Base-by-base conservation (phyloP, 768 basidiomycete genomes). In the Dacryopinax primogenitus region DNA sequence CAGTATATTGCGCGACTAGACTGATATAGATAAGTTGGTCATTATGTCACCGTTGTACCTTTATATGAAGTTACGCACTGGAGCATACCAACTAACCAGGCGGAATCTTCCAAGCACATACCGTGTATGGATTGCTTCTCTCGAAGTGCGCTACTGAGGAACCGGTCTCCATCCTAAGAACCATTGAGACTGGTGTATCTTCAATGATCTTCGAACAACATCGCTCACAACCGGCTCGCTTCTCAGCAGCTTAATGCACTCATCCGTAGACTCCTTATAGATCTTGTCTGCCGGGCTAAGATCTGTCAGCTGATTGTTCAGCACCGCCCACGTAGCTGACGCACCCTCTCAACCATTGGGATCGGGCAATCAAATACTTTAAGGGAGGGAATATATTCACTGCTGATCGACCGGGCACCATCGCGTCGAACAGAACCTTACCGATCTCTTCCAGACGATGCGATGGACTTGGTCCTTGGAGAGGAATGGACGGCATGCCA, bases 241-340 rank as follows among this genome's bases (percentile, higher is more conserved):
- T 30, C 32, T 30, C 26, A 58, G 32, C 26, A 58, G 26, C 26
- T 30, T 58, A 30, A 58, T 58, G 51, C 26, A 58, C 12, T 58
- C 13, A 3, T 32, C 30, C 4, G 51, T 58, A 13, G 51, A 58
- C 26, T 58, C 51, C 30, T 58, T 30, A 30, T 58, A 58, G 4
- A 58, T 58, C 51, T 58, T 58, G 51, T 58, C 51, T 18, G 51
- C 51, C 4, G 51, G 51, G 15, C 51, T 58, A 58, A 4, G 26
- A 7, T 44, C 23, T 4, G 16, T 18, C 4, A 6, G 18, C 15
- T 58, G 30, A 6, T 3, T 58, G 11, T 4, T 58, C 30, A 58
- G n/a, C 37, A 58, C 9, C 3, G 26, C 26, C 13, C 3, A 58
- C 51, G 30, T 58, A 13, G 45, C n/a, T 18, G 26, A 58, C 51